Evolutionary conservation across 2,329 filamentous ascomycete species (phyloP), one percentile per base, ranked within the genome.

Genomic region (Colletotrichum sp.): DNA sequence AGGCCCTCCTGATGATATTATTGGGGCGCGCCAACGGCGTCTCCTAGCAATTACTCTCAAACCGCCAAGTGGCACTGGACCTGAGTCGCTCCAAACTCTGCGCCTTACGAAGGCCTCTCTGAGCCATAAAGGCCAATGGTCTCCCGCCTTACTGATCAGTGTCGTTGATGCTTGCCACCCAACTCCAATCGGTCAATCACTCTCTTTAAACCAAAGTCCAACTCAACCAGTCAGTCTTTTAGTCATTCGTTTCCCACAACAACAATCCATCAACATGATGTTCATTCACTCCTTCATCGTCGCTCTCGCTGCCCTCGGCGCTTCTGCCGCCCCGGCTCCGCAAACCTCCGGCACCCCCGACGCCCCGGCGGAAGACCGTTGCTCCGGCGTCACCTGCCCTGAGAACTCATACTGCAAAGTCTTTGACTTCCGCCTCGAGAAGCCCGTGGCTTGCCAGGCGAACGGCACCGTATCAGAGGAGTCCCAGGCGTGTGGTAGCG

Each of bases 321-420:
- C 6, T 3, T 65, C 68, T 36, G 67, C 67, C 5, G 67, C 55
- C 57, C 67, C 67, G 36, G 67, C 67, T n/a, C 57, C 74, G 3
- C 74, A 73, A 55, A 48, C 36, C 13, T 21, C 12, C 61, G 26
- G 13, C 16, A 61, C 32, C 21, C 26, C 61, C 52, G 65, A n/a
- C 15, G 18, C 61, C 13, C 61, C 67, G 15, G 16, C 59, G 8
- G 16, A 55, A 30, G 64, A 73, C 28, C 64, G 34, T 4, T 75
- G 74, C 64, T 7, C 43, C 70, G 74, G 70, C 57, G 63, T 75
- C n/a, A 30, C 18, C 16, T 75, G 74, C 34, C 74, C 74, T 3
- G 10, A 36, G n/a, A 73, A 73, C 48, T 68, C 74, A 9, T 52
- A 9, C 48, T 75, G 74, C 64, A 69, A 75, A 65, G 64, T 73